Base-by-base conservation (phyloP, 2,329 filamentous ascomycete species). In the Colletotrichum gloeosporioides region DNA sequence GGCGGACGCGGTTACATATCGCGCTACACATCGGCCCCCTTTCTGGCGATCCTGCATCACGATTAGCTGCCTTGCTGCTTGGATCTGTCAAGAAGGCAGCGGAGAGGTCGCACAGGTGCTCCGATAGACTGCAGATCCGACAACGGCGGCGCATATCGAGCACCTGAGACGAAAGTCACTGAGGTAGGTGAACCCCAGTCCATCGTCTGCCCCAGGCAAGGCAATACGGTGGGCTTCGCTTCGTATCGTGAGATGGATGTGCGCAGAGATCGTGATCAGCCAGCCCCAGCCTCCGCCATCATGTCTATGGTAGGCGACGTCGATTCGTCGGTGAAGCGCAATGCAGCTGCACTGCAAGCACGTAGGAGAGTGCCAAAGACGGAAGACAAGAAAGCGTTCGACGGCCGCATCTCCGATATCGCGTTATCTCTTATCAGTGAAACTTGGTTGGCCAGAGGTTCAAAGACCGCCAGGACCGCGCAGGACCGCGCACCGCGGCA, bases 391-490 rank as follows among this genome's bases (percentile, higher is more conserved):
- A 61, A 67, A 25, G 36, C 53, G 53, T 68, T 68, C 27, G 44
- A 73, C 73, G 69, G 70, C 55, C 70, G 70, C 69, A 73, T 44
- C 32, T 73, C 69, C 73, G 73, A 73, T 76, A 59, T 69, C 73
- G 69, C 73, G 32, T 76, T 76, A 73, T 76, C 73, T 76, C 73
- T 76, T 76, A 76, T 76, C 73, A 69, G 63, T 39, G 69, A 64
- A 64, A 27, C 39, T 44, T n/a, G 66, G 66, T 59, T 69, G 68
- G 39, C 49, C 68, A 61, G 49, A 49, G 18, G 44, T 49, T 49
- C 44, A 49, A 49, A 49, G 29, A 31, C 31, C 59, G 59, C 59
- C 59, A 62, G 59, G 59, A 62, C 59, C 59, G 59, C 59, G 65
- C 65, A n/a, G 49, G n/a, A 49, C 31, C 39, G 39, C 36, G 44